Conservation (phyloP, 2,329 filamentous ascomycete species). For the Lasiodiplodia sp. region DNA sequence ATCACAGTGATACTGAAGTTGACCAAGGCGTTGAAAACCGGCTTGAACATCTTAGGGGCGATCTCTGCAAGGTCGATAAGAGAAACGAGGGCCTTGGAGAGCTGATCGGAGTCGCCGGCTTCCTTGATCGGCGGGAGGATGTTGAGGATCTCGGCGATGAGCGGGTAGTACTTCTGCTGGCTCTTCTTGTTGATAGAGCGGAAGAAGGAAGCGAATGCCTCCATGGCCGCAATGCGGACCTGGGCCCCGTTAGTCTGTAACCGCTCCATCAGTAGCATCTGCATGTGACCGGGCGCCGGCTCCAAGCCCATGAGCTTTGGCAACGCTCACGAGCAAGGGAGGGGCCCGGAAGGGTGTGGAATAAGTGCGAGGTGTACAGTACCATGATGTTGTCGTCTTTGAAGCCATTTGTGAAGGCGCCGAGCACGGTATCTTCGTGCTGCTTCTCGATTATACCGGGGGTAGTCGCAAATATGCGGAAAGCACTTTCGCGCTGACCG, state of each 20-base stretch:
- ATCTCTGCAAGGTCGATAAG: conserved; percentile 94
- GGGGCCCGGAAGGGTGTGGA: too few relatives aligned
- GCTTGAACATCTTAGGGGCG: conserved; percentile 97
- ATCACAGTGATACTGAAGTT: conserved; percentile 93
- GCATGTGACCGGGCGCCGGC: conserved; percentile 23
- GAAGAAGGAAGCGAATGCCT: conserved; percentile 97
- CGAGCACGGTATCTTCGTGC: conserved; percentile 87
- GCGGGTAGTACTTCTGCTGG: conserved; percentile 83
- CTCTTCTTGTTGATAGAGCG: conserved; percentile 86
- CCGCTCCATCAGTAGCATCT: background rate
- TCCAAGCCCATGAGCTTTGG: background rate
- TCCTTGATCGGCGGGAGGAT: conserved; percentile 95
- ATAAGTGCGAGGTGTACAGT: conserved; percentile 42
- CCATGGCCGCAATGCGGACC: conserved; percentile 93
- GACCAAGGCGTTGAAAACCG: conserved; percentile 89
- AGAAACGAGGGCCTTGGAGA: conserved; percentile 87
- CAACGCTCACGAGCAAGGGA: background rate
- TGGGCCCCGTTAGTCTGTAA: conserved; percentile 45
- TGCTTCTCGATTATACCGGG: conserved; percentile 96
- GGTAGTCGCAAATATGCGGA: conserved; percentile 93
- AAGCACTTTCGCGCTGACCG: conserved; percentile 88
- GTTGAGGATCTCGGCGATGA: conserved; percentile 92
- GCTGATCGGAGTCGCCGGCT: conserved; percentile 84
- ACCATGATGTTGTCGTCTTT: conserved; percentile 84
- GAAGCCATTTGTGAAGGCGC: conserved; percentile 90